phyloP scores from a whole-genome alignment of 2,329 filamentous ascomycete species.

The Penicillium sp. region DNA sequence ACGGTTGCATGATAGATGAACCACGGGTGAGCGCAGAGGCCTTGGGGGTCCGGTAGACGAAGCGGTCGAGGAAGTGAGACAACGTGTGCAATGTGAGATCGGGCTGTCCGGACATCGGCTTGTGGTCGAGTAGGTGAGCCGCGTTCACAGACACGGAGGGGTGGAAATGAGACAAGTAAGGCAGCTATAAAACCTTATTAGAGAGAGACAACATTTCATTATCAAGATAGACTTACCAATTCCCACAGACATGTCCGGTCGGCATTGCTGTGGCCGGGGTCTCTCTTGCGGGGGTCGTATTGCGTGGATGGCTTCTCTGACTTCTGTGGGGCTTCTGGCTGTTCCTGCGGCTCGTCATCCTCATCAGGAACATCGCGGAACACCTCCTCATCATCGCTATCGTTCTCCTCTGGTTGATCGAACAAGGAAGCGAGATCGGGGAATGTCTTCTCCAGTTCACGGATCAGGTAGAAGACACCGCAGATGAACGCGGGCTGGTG shows the following conservation, averaged over 20 bases:
- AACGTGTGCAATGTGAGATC: slow-evolving; percentile 83
- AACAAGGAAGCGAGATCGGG: slow-evolving; percentile 70
- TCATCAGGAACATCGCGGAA: slow-evolving; percentile 58
- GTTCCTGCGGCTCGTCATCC: slow-evolving; percentile 42
- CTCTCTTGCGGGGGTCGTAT: slow-evolving; percentile 84
- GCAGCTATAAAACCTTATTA: no score
- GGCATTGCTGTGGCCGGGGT: slow-evolving; percentile 88
- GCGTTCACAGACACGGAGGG: slow-evolving; percentile 85
- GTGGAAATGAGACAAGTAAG: slow-evolving; percentile 75
- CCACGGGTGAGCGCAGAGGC: slow-evolving; percentile 57
- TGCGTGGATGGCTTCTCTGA: slow-evolving; percentile 27
- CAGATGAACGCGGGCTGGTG: slow-evolving; percentile 91
- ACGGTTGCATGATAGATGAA: slow-evolving; percentile 90
- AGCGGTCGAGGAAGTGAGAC: slow-evolving; percentile 92
- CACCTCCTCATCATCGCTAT: slow-evolving; percentile 60
- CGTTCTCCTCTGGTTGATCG: slow-evolving; percentile 68
- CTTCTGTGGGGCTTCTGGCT: slow-evolving; percentile 19
- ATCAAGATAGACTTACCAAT: no score
- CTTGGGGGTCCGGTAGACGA: slow-evolving; percentile 94
- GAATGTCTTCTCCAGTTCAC: slow-evolving; percentile 70
- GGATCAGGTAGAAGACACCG: slow-evolving; percentile 80
- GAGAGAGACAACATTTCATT: no score
- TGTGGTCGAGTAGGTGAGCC: slow-evolving; percentile 57
- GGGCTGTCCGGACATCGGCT: slow-evolving; percentile 72
- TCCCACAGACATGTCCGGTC: slow-evolving; percentile 92